Conservation (phyloP, 2,329 filamentous ascomycete genomes). For the Exophiala sideris region DNA sequence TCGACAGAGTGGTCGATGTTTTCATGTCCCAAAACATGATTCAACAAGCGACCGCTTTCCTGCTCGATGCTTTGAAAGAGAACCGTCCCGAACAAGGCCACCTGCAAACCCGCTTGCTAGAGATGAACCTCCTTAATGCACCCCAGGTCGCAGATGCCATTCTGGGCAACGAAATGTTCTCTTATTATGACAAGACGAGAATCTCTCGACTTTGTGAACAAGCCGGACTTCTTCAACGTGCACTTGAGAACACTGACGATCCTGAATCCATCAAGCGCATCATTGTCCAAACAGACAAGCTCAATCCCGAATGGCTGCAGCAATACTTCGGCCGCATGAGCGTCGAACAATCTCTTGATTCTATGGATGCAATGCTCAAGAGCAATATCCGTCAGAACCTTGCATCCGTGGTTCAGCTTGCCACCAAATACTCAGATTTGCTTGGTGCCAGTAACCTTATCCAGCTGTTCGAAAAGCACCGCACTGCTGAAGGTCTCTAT, state of each 20-base stretch:
- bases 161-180: slow-evolving; percentile 97
- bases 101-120: slow-evolving; percentile 87
- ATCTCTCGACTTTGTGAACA: slow-evolving; percentile 91
- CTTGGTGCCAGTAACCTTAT: slow-evolving; percentile 84
- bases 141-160: slow-evolving; percentile 98
- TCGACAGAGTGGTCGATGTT: slow-evolving; percentile 93
- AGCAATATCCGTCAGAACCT: slow-evolving; percentile 95
- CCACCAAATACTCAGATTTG: slow-evolving; percentile 96
- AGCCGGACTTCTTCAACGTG: slow-evolving; percentile 79
- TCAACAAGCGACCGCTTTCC: slow-evolving; percentile 95
- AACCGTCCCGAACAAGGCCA: slow-evolving; percentile 92
- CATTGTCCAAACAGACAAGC: slow-evolving; percentile 75
- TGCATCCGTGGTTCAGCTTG: slow-evolving; percentile 88
- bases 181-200: slow-evolving; percentile 86
- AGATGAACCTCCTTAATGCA: slow-evolving; percentile 97
- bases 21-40: slow-evolving; percentile 98
- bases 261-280: slow-evolving; percentile 86
- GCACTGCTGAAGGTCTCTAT: slow-evolving; percentile 93
- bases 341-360: slow-evolving; percentile 91
- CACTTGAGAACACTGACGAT: slow-evolving; percentile 92
- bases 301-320: slow-evolving; percentile 86
- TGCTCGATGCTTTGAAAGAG: slow-evolving; percentile 90
- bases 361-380: slow-evolving; percentile 93
- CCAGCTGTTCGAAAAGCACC: slow-evolving; percentile 94
- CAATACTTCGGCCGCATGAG: slow-evolving; percentile 92